phyloP scores from a whole-genome alignment of 371 early-diverging fungal species.

The Aphelidium insulamus region DNA sequence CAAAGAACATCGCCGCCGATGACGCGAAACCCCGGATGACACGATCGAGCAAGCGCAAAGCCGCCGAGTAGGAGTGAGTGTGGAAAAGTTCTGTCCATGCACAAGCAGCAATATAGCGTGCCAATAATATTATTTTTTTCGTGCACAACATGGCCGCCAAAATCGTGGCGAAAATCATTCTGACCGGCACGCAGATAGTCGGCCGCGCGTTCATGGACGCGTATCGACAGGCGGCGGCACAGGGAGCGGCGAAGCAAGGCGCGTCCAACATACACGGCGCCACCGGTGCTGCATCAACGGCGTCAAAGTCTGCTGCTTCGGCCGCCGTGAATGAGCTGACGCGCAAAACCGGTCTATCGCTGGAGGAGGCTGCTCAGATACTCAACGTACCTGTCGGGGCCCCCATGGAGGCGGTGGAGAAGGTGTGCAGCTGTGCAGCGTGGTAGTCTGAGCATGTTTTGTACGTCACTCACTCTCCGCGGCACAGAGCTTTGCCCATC shows the following conservation, averaged over 20 bases:
- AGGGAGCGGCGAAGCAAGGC: conserved; percentile 2
- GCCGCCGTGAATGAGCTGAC: conserved; percentile 38
- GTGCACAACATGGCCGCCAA: too few relatives aligned
- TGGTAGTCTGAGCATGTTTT: not conserved
- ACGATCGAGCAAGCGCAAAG: too few relatives aligned
- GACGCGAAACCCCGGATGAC: too few relatives aligned
- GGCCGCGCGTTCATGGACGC: conserved; percentile 85
- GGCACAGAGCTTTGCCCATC: conserved; percentile 57
- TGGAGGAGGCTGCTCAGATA: conserved; percentile 82
- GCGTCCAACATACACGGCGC: too few relatives aligned
- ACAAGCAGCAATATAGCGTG: too few relatives aligned
- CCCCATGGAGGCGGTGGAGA: conserved; percentile 38
- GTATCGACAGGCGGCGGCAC: conserved; percentile 66
- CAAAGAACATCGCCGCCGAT: too few relatives aligned
- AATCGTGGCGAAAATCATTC: conserved; percentile 63
- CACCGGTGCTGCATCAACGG: conserved; percentile 14
- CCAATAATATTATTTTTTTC: too few relatives aligned
- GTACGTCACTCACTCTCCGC: not conserved
- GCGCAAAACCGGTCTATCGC: conserved; percentile 56
- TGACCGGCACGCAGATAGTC: conserved; percentile 62
- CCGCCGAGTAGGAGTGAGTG: too few relatives aligned
- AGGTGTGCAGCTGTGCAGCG: conserved; percentile 16
- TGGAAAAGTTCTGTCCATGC: too few relatives aligned
- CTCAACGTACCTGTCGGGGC: conserved; percentile 59
- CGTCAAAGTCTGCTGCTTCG: conserved; percentile 21